These are phyloP conservation scores for Buxus sempervirens DNA, from an alignment of 164 flowering plant species.

Conservation along the genomic window DNA sequence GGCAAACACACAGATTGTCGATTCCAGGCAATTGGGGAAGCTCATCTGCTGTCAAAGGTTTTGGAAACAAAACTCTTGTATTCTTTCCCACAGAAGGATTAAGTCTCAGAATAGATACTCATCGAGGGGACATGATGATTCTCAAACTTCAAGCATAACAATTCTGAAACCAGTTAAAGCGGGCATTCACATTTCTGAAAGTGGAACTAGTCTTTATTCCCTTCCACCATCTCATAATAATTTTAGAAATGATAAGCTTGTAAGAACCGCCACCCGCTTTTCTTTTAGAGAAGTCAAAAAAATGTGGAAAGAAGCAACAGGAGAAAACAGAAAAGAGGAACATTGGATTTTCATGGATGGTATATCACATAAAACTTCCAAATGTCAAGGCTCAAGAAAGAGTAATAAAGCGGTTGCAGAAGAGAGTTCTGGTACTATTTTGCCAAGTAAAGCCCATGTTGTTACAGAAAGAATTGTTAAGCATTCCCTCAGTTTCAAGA, in stretches of 20 bases:
- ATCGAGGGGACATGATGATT: slow-evolving; percentile 20
- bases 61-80: slow-evolving; percentile 21
- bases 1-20: slow-evolving; percentile 16
- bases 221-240: slow-evolving; percentile 22
- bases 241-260: slow-evolving; percentile 23
- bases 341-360: too few species aligned
- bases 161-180: slow-evolving; percentile 69
- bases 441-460: too few species aligned
- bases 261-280: slow-evolving; percentile 46
- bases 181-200: slow-evolving; percentile 23
- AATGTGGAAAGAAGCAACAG: too few species aligned
- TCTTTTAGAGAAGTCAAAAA: slow-evolving; percentile 68
- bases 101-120: slow-evolving; percentile 35
- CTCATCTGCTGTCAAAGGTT: slow-evolving; percentile 26
- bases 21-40: slow-evolving; percentile 27
- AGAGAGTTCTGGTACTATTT: too few species aligned
- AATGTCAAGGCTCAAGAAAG: too few species aligned
- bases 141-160: slow-evolving; percentile 49
- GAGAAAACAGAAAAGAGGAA: too few species aligned
- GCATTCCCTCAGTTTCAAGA: slow-evolving; percentile 22
- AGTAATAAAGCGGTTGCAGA: too few species aligned
- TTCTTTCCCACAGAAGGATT: slow-evolving; percentile 50
- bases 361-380: too few species aligned
- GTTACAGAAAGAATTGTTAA: slow-evolving; percentile 25
- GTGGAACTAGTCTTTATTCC: slow-evolving; percentile 22